A percentile compares a stretch with the other conserved stretches of the same genome.
These are phyloP conservation scores for Gaeumannomyces tritici DNA, from an alignment of 2,329 filamentous ascomycete genomes.

Conservation along the genomic window DNA sequence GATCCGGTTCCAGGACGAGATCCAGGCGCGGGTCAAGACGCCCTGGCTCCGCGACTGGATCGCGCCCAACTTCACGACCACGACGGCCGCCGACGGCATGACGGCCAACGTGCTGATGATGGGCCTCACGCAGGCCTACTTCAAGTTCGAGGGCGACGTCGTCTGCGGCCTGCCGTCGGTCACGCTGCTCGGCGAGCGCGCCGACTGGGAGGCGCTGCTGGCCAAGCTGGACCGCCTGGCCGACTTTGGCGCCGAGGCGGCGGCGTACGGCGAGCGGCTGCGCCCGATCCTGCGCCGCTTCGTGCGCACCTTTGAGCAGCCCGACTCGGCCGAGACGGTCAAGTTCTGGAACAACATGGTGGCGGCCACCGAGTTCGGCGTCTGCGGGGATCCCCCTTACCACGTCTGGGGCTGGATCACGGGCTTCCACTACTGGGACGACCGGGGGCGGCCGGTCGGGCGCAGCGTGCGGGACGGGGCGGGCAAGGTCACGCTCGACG, in stretches of 20 bases:
- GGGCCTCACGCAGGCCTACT: slow-evolving; percentile 31
- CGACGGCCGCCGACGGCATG: slow-evolving; percentile 24
- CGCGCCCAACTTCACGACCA: slow-evolving; percentile 31
- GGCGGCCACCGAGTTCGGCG: slow-evolving; percentile 18
- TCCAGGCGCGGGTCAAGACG: slow-evolving; percentile 27
- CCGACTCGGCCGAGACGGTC: slow-evolving; percentile 18
- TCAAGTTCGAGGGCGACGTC: slow-evolving; percentile 23
- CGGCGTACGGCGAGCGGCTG: slow-evolving; percentile 26
- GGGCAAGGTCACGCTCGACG: slow-evolving; percentile 8
- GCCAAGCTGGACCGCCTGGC: slow-evolving; percentile 30
- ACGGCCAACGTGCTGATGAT: slow-evolving; percentile 34
- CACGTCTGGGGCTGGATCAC: slow-evolving; percentile 37
- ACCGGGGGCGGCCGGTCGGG: slow-evolving; percentile 19
- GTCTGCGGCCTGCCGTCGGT: slow-evolving; percentile 33
- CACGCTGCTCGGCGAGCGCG: slow-evolving; percentile 25
- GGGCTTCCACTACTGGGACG: slow-evolving; percentile 34
- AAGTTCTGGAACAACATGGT: slow-evolving; percentile 35
- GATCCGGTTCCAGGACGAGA: slow-evolving; percentile 25
- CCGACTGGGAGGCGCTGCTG: slow-evolving; percentile 30
- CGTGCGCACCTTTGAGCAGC: slow-evolving; percentile 31
- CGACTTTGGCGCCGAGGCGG: slow-evolving; percentile 32
- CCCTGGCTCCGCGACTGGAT: slow-evolving; percentile 31
- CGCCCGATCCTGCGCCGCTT: slow-evolving; percentile 34
- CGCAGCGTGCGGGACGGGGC: background rate
- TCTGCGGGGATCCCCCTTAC: slow-evolving; percentile 21